Percentiles rank a stretch among this genome's conserved stretches.
phyloP scores from a whole-genome alignment of 2,329 filamentous ascomycete species.

The Pestalotiopsis sp. region DNA sequence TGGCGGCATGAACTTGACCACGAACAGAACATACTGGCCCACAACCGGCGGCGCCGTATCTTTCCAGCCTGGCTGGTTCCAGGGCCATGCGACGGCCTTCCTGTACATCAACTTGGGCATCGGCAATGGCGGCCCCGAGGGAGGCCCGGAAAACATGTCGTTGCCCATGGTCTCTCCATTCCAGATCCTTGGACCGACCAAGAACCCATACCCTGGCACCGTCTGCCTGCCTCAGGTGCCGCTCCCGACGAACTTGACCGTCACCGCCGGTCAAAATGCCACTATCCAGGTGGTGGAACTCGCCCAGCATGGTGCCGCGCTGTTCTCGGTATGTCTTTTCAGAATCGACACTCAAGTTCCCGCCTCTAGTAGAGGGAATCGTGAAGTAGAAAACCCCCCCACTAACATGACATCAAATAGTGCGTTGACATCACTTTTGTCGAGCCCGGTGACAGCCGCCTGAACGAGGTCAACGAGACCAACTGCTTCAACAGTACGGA shows the following conservation, averaged over 20 bases:
- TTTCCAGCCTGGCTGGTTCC: constrained; percentile 95
- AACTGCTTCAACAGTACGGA: constrained; percentile 90
- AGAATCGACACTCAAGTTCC: background rate
- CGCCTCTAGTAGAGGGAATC: background rate
- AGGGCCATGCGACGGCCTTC: constrained; percentile 78
- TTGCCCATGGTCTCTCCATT: constrained; percentile 78
- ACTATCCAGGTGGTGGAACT: constrained; percentile 75
- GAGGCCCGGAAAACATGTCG: constrained; percentile 82
- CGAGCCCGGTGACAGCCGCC: constrained; percentile 66
- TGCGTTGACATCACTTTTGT: constrained; percentile 95
- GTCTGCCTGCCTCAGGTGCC: constrained; percentile 90
- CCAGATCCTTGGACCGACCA: constrained; percentile 78
- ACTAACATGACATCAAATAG: constrained; percentile 44
- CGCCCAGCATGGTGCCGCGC: constrained; percentile 68
- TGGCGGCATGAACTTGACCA: constrained; percentile 75
- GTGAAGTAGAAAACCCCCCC: background rate
- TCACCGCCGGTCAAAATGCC: constrained; percentile 78
- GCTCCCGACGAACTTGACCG: constrained; percentile 68
- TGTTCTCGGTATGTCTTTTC: constrained; percentile 62
- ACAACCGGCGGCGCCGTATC: constrained; percentile 82
- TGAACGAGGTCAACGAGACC: constrained; percentile 70
- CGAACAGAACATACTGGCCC: constrained; percentile 91
- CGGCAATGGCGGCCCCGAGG: constrained; percentile 63
- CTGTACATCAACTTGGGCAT: constrained; percentile 92
- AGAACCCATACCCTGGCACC: constrained; percentile 81